phyloP scores from a whole-genome alignment of 2,329 filamentous ascomycete genomes.

The Paradendryphiella salina region DNA sequence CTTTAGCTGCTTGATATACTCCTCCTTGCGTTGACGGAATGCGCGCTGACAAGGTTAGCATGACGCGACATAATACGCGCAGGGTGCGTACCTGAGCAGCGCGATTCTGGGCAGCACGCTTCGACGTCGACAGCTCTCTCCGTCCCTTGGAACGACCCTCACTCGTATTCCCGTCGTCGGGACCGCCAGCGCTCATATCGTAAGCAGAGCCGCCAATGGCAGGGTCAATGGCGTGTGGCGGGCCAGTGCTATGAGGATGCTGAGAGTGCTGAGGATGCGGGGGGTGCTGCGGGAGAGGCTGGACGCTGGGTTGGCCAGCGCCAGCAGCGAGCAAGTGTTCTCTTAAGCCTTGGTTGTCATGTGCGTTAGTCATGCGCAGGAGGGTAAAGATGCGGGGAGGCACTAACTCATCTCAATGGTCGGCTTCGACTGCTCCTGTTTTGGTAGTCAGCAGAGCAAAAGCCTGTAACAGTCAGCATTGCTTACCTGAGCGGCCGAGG shows the following conservation, averaged over 20 bases:
- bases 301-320: conserved; percentile 47
- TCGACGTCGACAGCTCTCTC: conserved; percentile 90
- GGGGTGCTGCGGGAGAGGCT: conserved; percentile 38
- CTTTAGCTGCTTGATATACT: conserved; percentile 97
- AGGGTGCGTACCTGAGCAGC: conserved; percentile 77
- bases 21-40: conserved; percentile 96
- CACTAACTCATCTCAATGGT: conserved; percentile 52
- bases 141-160: conserved; percentile 65
- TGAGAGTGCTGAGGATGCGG: conserved; percentile 25
- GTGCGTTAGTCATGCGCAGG: conserved; percentile 40
- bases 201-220: conserved; percentile 58
- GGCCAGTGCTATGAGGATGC: conserved; percentile 47
- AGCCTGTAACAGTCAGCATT: conserved; percentile 27
- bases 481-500: conserved; percentile 59
- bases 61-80: conserved; percentile 7
- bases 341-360: conserved; percentile 57
- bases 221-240: conserved; percentile 61
- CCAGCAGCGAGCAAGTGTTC: conserved; percentile 64
- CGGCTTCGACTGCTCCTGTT: conserved; percentile 41
- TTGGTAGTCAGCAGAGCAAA: conserved; percentile 33
- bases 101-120: conserved; percentile 93
- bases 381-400: conserved; percentile 12
- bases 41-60: conserved; percentile 67
- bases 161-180: conserved; percentile 51
- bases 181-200: conserved; percentile 53